Evolutionary conservation across 2,329 filamentous ascomycete species (phyloP), one percentile per base, ranked within the genome.

Genomic region (Annulohypoxylon truncatum): DNA sequence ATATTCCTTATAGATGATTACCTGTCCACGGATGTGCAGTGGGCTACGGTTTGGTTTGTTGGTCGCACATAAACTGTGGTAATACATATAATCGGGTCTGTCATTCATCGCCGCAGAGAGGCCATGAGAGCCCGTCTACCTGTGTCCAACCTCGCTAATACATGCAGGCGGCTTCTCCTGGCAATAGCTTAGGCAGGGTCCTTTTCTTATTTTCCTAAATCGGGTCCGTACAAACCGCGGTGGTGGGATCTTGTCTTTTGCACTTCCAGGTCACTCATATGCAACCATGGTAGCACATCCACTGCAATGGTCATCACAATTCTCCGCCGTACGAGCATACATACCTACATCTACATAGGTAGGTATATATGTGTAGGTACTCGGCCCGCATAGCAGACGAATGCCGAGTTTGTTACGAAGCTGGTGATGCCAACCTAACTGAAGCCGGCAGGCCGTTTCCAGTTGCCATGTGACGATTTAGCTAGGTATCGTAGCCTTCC

Each of bases 151-250:
- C n/a, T 51, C 42, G 63, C 70, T 69, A 70, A 72, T 67, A 66
- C 33, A 68, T 73, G 72, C 69, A 72, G 33, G 64, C 33, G 66
- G 65, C 69, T 63, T 67, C 57, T 72, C 71, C 18, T 56, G 60
- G 67, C 64, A 67, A 64, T 42, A 46, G 18, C 57, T 44, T 59
- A 51, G 28, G 42, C 64, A 65, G 56, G 62, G 50, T 42, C 24
- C 31, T 9, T 18, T 46, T 62, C 13, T 26, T 47, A 9, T 55
- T 48, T 61, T 57, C 53, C 61, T 60, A 64, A 64, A 60, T 67
- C 64, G 61, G 60, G 26, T 54, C 29, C 35, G 52, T 66, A 56
- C n/a, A 61, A 59, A 69, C 67, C 69, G 63, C 60, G 55, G 53
- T 68, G 62, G 67, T 70, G 67, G 67, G 60, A 64, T 69, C 62